Base-by-base conservation (phyloP, 1,284 basidiomycete species). In the Porodaedalea pini region DNA sequence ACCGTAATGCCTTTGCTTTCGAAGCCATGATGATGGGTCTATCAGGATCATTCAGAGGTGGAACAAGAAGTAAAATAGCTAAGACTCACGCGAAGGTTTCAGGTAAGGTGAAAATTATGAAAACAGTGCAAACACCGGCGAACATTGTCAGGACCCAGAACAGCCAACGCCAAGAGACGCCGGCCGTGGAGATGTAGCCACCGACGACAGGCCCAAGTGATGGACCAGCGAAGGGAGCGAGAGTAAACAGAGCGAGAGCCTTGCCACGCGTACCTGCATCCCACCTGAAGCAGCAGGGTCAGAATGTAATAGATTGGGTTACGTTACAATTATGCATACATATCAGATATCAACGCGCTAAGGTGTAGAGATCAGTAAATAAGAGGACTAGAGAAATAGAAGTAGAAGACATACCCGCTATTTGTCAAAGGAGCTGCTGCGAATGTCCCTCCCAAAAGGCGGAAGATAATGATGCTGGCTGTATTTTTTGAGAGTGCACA, bases 401-500 rank as follows among this genome's bases (percentile, higher is more conserved):
- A 31, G 17, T 54, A 21, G n/a, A n/a, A 25, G 21, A 63, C 72
- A 8, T 62, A 78, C 78, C 80, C 80, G 56, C 78, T 75, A 66
- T 81, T 77, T n/a, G 76, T 74, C 21, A 77, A 63, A 8, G 76
- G 76, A 27, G 72, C 71, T 15, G 76, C 73, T 44, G 77, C 78
- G 64, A 88, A 89, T 2, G 74, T 75, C 0, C 88, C 87, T 1
- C 82, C 78, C 4, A 90, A 67, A 69, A 90, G 86, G 15, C 88
- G 79, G 70, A 89, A 85, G 31, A 85, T 70, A 39, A 91, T 75
- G 54, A 90, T 73, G 0, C 78, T 71, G 3, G 75, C 81, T 0
- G 80, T 81, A 68, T 87, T 89, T 27, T 75, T 71, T 0, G 83
- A 72, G 0, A 90, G 72, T 2, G 86, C 86, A 53, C 79, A 80